These are phyloP conservation scores for Microstegium vimineum DNA, from an alignment of 176 grass and related monocot genomes.

Conservation along the genomic window DNA sequence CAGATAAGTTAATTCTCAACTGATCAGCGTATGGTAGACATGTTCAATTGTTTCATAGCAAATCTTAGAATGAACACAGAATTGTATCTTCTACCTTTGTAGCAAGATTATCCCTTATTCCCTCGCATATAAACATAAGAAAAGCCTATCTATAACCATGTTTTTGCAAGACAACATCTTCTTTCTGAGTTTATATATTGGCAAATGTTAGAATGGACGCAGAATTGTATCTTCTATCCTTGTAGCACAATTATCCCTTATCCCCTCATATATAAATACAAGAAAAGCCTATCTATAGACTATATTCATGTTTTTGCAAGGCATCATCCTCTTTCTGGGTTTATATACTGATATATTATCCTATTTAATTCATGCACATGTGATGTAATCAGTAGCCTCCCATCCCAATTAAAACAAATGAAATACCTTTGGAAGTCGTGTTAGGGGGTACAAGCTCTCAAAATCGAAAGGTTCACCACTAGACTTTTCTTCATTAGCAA, in stretches of 20 bases:
- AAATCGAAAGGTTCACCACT: constrained; percentile 49
- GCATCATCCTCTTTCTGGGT: background rate
- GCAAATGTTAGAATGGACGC: too few relatives aligned
- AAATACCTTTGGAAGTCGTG: constrained; percentile 69
- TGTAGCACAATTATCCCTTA: background rate
- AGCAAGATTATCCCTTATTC: background rate
- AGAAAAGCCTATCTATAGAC: background rate
- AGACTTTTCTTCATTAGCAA: constrained; percentile 47
- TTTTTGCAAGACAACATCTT: background rate
- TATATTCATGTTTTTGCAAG: constrained; percentile 1
- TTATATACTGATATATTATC: background rate
- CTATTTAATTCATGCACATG: background rate
- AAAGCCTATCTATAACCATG: background rate
- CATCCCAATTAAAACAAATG: background rate
- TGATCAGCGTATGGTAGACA: background rate
- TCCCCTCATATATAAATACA: background rate
- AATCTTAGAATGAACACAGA: background rate
- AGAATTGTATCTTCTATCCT: background rate
- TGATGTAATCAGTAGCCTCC: background rate
- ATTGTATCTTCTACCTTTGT: background rate
- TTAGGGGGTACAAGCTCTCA: constrained; percentile 65
- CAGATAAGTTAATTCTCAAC: background rate
- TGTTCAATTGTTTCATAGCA: constrained; percentile 11
- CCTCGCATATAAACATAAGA: background rate
- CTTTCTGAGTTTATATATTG: background rate